These are phyloP conservation scores for Septoria linicola DNA, from an alignment of 2,329 filamentous ascomycete species.

Conservation along the genomic window DNA sequence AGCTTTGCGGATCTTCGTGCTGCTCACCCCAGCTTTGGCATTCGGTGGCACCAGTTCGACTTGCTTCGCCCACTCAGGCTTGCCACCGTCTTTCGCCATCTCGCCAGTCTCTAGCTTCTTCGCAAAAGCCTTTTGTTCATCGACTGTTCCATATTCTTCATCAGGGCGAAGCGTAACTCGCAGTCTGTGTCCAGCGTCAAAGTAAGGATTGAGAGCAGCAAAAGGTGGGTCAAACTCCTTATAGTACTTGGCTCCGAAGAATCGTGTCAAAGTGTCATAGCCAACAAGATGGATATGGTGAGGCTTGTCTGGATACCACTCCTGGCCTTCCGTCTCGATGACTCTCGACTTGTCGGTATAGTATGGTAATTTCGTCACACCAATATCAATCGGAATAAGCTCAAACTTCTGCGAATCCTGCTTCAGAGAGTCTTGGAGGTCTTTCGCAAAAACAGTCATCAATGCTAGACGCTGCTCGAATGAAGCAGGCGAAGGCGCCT, in stretches of 20 bases:
- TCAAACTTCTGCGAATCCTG: conserved; percentile 18
- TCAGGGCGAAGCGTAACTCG: conserved; percentile 64
- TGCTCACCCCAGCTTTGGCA: conserved; percentile 52
- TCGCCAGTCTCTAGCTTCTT: conserved; percentile 47
- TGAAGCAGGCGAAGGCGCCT: conserved; percentile 63
- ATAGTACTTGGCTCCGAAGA: conserved; percentile 73
- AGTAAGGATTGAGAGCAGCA: conserved; percentile 61
- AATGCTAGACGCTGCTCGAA: conserved; percentile 68
- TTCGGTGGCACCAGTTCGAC: conserved; percentile 60
- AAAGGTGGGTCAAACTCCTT: conserved; percentile 56
- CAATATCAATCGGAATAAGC: conserved; percentile 60
- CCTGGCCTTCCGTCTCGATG: conserved; percentile 48
- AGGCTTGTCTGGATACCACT: conserved; percentile 39
- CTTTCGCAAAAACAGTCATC: conserved; percentile 67
- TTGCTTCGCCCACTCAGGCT: conserved; percentile 57
- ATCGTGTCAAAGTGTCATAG: conserved; percentile 72
- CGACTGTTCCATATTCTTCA: conserved; percentile 58
- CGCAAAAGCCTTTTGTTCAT: conserved; percentile 58
- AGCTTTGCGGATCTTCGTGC: conserved; percentile 62
- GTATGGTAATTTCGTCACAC: conserved; percentile 68
- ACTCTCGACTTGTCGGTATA: conserved; percentile 69
- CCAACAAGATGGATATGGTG: conserved; percentile 68
- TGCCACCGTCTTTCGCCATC: conserved; percentile 56
- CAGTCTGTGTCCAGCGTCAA: conserved; percentile 58
- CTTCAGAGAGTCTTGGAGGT: conserved; percentile 42